Conservation (phyloP, 2,329 filamentous ascomycete genomes). For the Penicillium verrucosum region DNA sequence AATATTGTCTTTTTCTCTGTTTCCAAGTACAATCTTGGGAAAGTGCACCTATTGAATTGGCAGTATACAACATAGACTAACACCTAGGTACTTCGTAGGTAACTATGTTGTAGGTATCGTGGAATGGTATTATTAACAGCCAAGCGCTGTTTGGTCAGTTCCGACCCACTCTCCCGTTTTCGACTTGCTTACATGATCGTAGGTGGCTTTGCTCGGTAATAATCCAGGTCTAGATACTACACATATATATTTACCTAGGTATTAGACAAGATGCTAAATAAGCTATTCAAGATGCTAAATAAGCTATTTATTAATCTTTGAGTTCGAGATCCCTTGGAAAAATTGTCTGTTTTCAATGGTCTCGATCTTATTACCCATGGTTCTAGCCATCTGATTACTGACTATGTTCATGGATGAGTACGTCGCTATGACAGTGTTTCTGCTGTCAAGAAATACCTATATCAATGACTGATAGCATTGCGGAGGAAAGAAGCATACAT, state of each 20-base stretch:
- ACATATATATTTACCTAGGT: background rate
- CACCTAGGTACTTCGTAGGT: too few species aligned
- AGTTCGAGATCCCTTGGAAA: background rate
- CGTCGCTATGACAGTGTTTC: background rate
- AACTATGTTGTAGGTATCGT: background rate
- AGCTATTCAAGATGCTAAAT: background rate
- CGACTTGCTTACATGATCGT: conserved; percentile 11
- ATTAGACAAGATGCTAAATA: background rate
- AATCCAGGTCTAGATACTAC: background rate
- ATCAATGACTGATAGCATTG: background rate
- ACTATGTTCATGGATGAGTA: background rate
- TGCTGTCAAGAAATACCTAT: background rate
- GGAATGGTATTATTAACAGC: conserved; percentile 25
- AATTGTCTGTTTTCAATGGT: background rate
- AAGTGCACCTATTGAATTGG: background rate
- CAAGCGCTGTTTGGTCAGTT: conserved; percentile 20
- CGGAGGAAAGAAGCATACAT: background rate
- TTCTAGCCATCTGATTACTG: background rate
- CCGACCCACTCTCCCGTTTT: conserved; percentile 4
- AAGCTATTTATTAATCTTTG: background rate
- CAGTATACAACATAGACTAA: too few species aligned
- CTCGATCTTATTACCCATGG: background rate
- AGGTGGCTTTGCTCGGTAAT: conserved; percentile 7
- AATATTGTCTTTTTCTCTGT: background rate
- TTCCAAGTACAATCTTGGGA: background rate